A percentile compares a stretch with the other conserved stretches of the same genome.
Conservation (phyloP, 2,329 filamentous ascomycete genomes). For the Dryadomyces sulphureus region DNA sequence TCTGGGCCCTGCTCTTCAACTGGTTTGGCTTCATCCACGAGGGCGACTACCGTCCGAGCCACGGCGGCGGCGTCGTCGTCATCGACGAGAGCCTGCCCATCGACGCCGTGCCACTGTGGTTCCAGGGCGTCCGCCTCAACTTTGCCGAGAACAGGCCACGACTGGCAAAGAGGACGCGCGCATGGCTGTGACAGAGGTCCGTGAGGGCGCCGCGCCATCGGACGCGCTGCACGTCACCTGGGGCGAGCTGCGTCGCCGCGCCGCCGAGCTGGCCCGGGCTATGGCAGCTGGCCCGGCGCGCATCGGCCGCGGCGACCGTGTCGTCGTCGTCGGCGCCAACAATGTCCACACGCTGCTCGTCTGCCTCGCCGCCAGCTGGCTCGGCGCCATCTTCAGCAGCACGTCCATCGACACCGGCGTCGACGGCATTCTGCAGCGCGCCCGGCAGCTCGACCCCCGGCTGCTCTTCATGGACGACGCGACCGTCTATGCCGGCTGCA, state of each 20-base stretch:
- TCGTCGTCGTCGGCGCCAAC: slow-evolving; percentile 64
- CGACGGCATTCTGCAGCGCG: slow-evolving; percentile 59
- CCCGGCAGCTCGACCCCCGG: slow-evolving; percentile 60
- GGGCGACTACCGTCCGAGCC: slow-evolving; percentile 29
- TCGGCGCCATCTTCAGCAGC: slow-evolving; percentile 64
- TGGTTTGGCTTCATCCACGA: slow-evolving; percentile 46
- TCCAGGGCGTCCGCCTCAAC: slow-evolving; percentile 57
- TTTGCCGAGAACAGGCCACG: slow-evolving; percentile 64
- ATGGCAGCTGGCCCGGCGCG: slow-evolving; percentile 35
- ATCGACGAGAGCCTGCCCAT: slow-evolving; percentile 56
- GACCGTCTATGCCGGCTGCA: slow-evolving; percentile 66
- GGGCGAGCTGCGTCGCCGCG: slow-evolving; percentile 45
- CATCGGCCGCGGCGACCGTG: slow-evolving; percentile 52
- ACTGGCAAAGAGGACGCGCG: slow-evolving; percentile 54
- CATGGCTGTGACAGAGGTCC: slow-evolving; percentile 57
- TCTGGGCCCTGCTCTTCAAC: slow-evolving; percentile 52
- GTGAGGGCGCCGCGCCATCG: slow-evolving; percentile 41
- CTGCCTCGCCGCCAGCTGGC: slow-evolving; percentile 51
- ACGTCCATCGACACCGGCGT: slow-evolving; percentile 75
- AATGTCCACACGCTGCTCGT: slow-evolving; percentile 59
- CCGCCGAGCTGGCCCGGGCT: slow-evolving; percentile 47
- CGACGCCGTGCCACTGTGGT: slow-evolving; percentile 62
- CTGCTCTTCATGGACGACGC: slow-evolving; percentile 76
- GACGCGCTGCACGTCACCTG: slow-evolving; percentile 47
- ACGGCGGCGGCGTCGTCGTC: slow-evolving; percentile 33